phyloP scores from a whole-genome alignment of 2,329 filamentous ascomycete genomes.

The Penicillium digitatum region DNA sequence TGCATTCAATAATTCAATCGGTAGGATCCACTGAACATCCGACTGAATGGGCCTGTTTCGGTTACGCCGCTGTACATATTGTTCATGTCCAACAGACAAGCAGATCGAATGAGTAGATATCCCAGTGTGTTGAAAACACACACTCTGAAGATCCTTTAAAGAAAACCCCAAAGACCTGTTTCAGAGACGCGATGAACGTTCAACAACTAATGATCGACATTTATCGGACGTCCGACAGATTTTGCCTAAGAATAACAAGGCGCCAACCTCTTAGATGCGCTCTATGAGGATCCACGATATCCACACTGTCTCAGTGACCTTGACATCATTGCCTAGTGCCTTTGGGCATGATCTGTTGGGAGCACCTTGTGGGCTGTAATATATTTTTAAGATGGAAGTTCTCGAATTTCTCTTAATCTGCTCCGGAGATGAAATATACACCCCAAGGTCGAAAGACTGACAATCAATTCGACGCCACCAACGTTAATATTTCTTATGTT shows the following conservation, averaged over 20 bases:
- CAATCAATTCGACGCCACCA: background rate
- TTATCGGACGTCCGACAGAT: background rate
- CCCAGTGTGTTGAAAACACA: background rate
- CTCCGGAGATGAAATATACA: too few species aligned
- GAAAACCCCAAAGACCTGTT: background rate
- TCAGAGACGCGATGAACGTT: background rate
- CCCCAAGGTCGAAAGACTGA: too few species aligned
- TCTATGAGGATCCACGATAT: background rate
- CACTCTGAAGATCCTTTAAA: background rate
- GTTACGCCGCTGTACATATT: background rate
- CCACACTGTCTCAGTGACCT: slow-evolving; percentile 9
- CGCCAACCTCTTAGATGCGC: background rate
- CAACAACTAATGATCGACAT: background rate
- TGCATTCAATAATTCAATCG: background rate
- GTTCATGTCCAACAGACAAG: background rate
- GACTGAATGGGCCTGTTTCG: background rate
- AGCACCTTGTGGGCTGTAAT: background rate
- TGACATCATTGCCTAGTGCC: background rate
- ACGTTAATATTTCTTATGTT: background rate
- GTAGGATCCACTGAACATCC: background rate
- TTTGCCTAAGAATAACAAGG: background rate
- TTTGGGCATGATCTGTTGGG: background rate
- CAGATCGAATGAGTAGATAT: background rate
- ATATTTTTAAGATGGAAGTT: background rate
- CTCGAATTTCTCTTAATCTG: background rate